A percentile compares a stretch with the other conserved stretches of the same genome.
phyloP scores from a whole-genome alignment of 2,329 filamentous ascomycete species.

The Xylaria sp. region DNA sequence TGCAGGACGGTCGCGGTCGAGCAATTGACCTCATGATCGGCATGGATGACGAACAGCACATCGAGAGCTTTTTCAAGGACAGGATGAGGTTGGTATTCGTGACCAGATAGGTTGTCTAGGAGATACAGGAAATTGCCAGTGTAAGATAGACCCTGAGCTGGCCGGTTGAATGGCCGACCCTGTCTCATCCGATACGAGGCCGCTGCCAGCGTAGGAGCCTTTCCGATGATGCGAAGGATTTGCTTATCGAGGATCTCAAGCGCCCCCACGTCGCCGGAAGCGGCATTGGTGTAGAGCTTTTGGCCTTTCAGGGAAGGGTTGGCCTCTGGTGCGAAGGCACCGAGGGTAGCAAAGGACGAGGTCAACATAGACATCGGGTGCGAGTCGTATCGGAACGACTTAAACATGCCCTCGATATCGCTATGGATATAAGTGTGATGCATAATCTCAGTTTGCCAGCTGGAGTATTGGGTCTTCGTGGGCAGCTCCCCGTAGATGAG shows the following conservation, averaged over 20 bases:
- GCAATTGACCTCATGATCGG: conserved; percentile 62
- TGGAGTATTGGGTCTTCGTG: conserved; percentile 42
- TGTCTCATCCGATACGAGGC: conserved; percentile 56
- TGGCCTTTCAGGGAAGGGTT: conserved; percentile 54
- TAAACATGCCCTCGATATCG: conserved; percentile 54
- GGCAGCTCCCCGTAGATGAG: conserved; percentile 56
- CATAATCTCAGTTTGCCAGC: conserved; percentile 53
- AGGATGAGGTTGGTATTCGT: conserved; percentile 52
- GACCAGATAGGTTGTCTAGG: conserved; percentile 52
- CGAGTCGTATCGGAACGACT: conserved; percentile 54
- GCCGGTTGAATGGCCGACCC: conserved; percentile 53
- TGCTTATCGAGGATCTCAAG: conserved; percentile 53
- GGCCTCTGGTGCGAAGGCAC: conserved; percentile 52
- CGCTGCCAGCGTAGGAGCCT: conserved; percentile 53
- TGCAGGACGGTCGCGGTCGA: conserved; percentile 59
- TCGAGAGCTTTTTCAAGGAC: conserved; percentile 55
- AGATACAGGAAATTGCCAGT: conserved; percentile 59
- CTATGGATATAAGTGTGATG: conserved; percentile 54
- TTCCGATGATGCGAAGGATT: conserved; percentile 55
- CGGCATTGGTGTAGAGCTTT: conserved; percentile 52
- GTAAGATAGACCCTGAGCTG: conserved; percentile 51
- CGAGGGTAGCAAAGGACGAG: conserved; percentile 52
- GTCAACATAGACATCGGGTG: conserved; percentile 57
- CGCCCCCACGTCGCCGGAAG: conserved; percentile 44
- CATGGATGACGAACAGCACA: conserved; percentile 57